phyloP scores from a whole-genome alignment of 768 basidiomycete genomes.

The Rhodotorula toruloides region DNA sequence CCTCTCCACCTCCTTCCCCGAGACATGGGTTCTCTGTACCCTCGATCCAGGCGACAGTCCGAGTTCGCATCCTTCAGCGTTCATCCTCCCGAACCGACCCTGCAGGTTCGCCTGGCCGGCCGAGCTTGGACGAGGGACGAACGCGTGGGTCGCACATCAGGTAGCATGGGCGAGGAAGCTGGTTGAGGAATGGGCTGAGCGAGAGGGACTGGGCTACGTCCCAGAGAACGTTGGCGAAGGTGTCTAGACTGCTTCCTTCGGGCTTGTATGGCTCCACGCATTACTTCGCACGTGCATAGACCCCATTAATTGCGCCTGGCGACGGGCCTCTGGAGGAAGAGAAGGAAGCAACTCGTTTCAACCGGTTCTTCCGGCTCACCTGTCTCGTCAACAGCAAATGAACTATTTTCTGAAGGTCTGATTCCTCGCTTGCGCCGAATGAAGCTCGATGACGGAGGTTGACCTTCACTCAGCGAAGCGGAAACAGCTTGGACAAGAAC shows the following conservation, averaged over 20 bases:
- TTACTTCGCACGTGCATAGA: too few relatives aligned
- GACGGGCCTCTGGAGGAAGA: too few relatives aligned
- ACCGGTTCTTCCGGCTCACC: too few relatives aligned
- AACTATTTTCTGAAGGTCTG: too few relatives aligned
- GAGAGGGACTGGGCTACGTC: conserved; percentile 8
- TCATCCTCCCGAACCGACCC: conserved; percentile 6
- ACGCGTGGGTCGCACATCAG: conserved; percentile 19
- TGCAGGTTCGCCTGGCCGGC: conserved; percentile 17
- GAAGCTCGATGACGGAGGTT: too few relatives aligned
- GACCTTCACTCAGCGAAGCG: too few relatives aligned
- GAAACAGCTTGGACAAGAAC: too few relatives aligned
- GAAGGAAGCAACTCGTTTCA: too few relatives aligned
- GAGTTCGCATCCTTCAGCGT: neutral
- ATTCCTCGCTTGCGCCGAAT: too few relatives aligned
- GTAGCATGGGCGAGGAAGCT: conserved; percentile 13
- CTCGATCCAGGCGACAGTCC: neutral
- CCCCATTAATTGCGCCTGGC: too few relatives aligned
- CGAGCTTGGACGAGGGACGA: conserved; percentile 22
- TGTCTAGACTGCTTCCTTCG: neutral
- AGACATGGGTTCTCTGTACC: conserved; percentile 8
- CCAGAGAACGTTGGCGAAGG: neutral
- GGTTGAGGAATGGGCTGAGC: conserved; percentile 26
- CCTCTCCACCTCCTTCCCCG: conserved; percentile 1
- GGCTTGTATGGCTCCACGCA: neutral
- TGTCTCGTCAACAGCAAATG: too few relatives aligned